Evolutionary conservation across 768 basidiomycete genomes (phyloP).

Genomic region (Russula lepida): DNA sequence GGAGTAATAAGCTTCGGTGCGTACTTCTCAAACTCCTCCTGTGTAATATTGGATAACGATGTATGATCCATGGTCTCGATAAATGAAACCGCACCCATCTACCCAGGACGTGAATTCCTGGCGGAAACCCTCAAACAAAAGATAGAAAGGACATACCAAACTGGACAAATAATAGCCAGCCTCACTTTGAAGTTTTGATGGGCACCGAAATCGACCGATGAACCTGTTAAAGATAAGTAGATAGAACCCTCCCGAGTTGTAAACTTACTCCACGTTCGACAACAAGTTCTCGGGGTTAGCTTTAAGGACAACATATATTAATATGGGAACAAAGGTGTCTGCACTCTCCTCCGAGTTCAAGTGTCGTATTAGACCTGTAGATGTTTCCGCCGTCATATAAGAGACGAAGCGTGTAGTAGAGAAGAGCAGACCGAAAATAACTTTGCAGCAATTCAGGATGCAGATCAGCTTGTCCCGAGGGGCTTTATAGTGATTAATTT

Average conservation of each 20-base stretch:
- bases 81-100: slow-evolving; percentile 97
- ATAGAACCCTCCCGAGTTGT: neutral
- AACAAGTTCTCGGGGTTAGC: slow-evolving; percentile 91
- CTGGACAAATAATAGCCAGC: slow-evolving; percentile 96
- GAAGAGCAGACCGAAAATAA: slow-evolving; percentile 79
- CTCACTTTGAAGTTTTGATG: slow-evolving; percentile 84
- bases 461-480: slow-evolving; percentile 98
- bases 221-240: slow-evolving; percentile 45
- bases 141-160: slow-evolving; percentile 47
- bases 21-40: slow-evolving; percentile 85
- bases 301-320: slow-evolving; percentile 89
- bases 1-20: slow-evolving; percentile 12
- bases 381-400: neutral
- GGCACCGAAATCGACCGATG: slow-evolving; percentile 90
- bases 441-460: slow-evolving; percentile 95
- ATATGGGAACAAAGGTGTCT: slow-evolving; percentile 88
- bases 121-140: neutral
- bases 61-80: slow-evolving; percentile 98
- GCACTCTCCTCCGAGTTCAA: slow-evolving; percentile 78
- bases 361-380: slow-evolving; percentile 80
- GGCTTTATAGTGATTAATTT: slow-evolving; percentile 98
- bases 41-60: slow-evolving; percentile 85
- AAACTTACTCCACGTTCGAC: slow-evolving; percentile 86
- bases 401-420: slow-evolving; percentile 13
- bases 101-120: neutral